These are phyloP conservation scores for Flaveria sonorensis DNA, from an alignment of 129 eudicot genomes.

Conservation along the genomic window DNA sequence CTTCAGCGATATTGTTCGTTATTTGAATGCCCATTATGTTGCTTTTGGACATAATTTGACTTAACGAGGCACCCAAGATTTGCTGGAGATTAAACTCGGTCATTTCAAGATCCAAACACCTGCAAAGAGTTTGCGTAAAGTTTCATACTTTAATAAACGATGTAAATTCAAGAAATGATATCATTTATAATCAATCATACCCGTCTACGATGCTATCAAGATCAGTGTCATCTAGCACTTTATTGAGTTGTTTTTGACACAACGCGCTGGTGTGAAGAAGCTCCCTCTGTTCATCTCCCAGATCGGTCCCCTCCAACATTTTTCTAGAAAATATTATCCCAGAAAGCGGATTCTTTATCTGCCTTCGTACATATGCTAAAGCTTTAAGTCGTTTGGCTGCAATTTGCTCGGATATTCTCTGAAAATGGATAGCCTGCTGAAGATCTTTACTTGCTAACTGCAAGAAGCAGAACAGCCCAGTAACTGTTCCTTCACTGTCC, in stretches of 20 bases:
- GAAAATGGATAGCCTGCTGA: constrained; percentile 86
- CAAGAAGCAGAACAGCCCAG: constrained; percentile 88
- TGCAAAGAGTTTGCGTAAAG: constrained; percentile 21
- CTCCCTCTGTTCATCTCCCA: constrained; percentile 69
- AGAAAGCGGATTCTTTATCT: constrained; percentile 77
- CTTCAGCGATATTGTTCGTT: constrained; percentile 45
- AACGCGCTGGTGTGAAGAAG: constrained; percentile 60
- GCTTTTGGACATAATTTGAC: constrained; percentile 89
- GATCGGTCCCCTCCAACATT: constrained; percentile 69
- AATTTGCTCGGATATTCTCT: constrained; percentile 71
- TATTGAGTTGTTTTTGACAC: constrained; percentile 88
- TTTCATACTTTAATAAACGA: not conserved
- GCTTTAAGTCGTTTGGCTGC: constrained; percentile 75
- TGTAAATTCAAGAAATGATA: not conserved
- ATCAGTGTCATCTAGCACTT: constrained; percentile 88
- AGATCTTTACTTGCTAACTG: constrained; percentile 91
- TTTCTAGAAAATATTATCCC: constrained; percentile 73
- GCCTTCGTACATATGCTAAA: constrained; percentile 73
- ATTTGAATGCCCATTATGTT: constrained; percentile 65
- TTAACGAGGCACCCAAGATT: constrained; percentile 70
- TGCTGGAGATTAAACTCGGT: constrained; percentile 76
- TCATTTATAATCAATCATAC: constrained; percentile 30
- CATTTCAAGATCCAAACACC: constrained; percentile 92
- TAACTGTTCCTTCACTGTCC: constrained; percentile 67
- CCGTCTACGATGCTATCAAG: constrained; percentile 84